These are phyloP conservation scores for Nicotiana benthamiana DNA, from an alignment of 257 asterid species.

Conservation along the genomic window DNA sequence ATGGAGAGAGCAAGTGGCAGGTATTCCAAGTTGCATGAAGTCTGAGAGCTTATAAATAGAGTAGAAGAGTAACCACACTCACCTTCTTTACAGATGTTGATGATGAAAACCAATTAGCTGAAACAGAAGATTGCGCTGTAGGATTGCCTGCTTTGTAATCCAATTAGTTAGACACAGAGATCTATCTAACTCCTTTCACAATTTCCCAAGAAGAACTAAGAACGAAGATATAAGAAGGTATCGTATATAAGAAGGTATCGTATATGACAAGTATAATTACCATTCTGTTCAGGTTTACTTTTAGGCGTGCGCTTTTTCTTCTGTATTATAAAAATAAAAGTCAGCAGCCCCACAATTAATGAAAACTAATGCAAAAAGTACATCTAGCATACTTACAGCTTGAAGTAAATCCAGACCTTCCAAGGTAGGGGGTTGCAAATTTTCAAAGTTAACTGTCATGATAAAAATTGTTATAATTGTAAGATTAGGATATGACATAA, in stretches of 20 bases:
- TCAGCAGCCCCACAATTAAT: background rate
- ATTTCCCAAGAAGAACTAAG: background rate
- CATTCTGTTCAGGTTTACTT: slow-evolving; percentile 52
- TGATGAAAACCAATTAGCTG: slow-evolving; percentile 92
- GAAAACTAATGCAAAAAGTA: background rate
- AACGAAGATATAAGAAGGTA: background rate
- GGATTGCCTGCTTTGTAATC: slow-evolving; percentile 40
- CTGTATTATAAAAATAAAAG: slow-evolving; percentile 28
- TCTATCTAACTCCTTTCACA: background rate
- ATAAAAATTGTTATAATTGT: background rate
- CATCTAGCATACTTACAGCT: slow-evolving; percentile 43
- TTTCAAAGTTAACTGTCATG: slow-evolving; percentile 68
- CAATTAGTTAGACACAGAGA: slow-evolving; percentile 19
- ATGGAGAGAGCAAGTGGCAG: background rate
- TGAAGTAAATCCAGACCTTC: slow-evolving; percentile 74
- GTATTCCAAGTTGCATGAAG: background rate
- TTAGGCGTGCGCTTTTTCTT: slow-evolving; percentile 47
- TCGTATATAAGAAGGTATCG: too few relatives aligned
- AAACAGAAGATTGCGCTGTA: slow-evolving; percentile 51
- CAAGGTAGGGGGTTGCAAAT: slow-evolving; percentile 72
- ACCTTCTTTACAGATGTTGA: slow-evolving; percentile 89
- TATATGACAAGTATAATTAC: slow-evolving; percentile 24
- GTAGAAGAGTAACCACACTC: background rate
- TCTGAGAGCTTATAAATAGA: background rate
- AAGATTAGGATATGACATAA: background rate